Base-by-base conservation (phyloP, 441 rosid genomes). In the Arabidopsis lyrata region DNA sequence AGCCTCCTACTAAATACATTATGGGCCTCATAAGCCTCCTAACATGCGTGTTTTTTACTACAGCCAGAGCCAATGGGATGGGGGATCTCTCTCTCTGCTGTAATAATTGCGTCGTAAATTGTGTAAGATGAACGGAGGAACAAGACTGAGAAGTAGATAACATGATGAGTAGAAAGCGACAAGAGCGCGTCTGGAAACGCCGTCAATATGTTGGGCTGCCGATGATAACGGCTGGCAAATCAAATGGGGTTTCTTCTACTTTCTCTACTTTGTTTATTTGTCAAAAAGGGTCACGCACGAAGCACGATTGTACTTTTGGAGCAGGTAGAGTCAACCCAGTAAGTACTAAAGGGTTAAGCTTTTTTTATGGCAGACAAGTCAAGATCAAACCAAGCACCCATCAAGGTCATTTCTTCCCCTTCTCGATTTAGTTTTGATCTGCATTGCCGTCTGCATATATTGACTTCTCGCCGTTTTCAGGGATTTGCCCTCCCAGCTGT, bases 401-500 rank as follows among this genome's bases (percentile, higher is more conserved):
- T 60, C 64, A 55, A 68, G 80, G 64, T 77, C 52, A 9, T 11
- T 10, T 74, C 50, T 36, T 64, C 48, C 18, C 32, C 7, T 31
- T 48, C 24, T 44, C n/a, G 34, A 13, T 47, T 48, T 22, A 48
- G 41, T 11, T 58, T 53, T 66, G 31, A 41, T 66, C 66, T 71
- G 50, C 67, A 69, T 76, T 63, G 29, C 34, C 57, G 36, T 61
- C 68, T 44, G 31, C 75, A 31, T 63, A 10, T 54, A 3, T 71
- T 77, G 80, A 77, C 76, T 77, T 71, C 9, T 71, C 76, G 15
- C 70, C 63, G 48, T 52, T 74, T 50, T 47, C 72, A 57, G 72
- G 54, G 47, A 58, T 64, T 44, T 56, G 15, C 15, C 48, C 8
- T 34, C 62, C 38, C 52, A 3, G n/a, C 32, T 6, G 8, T 14